Percentiles rank a stretch among this genome's conserved stretches.
phyloP scores from a whole-genome alignment of 2,329 filamentous ascomycete genomes.

The Neofusicoccum cordaticola region DNA sequence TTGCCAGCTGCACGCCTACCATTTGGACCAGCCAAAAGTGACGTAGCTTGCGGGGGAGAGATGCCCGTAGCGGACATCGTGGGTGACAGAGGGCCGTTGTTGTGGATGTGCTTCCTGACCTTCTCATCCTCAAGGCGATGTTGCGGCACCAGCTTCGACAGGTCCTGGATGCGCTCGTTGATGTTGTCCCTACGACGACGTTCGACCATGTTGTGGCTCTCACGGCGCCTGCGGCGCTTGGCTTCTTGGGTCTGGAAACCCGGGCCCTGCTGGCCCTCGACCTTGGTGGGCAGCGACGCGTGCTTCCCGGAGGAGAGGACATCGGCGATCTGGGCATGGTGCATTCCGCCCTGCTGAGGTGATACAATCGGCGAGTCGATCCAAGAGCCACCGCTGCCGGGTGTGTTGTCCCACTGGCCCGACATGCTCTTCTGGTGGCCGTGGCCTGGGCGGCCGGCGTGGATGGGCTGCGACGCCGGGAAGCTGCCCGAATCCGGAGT shows the following conservation, averaged over 20 bases:
- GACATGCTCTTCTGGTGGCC: slow-evolving; percentile 74
- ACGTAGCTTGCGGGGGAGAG: slow-evolving; percentile 75
- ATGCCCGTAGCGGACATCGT: slow-evolving; percentile 69
- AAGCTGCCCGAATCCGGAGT: slow-evolving; percentile 71
- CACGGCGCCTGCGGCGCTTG: slow-evolving; percentile 84
- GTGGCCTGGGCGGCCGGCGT: slow-evolving; percentile 50
- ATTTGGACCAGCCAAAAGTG: slow-evolving; percentile 79
- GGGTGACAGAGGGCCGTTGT: slow-evolving; percentile 84
- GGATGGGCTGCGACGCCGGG: slow-evolving; percentile 69
- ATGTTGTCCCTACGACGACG: slow-evolving; percentile 94
- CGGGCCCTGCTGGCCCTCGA: slow-evolving; percentile 47
- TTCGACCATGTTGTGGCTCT: slow-evolving; percentile 96
- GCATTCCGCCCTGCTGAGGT: slow-evolving; percentile 65
- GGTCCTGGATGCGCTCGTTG: slow-evolving; percentile 95
- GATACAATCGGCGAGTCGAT: slow-evolving; percentile 87
- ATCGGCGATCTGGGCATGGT: slow-evolving; percentile 78
- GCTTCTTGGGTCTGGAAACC: slow-evolving; percentile 81
- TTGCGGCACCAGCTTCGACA: slow-evolving; percentile 86
- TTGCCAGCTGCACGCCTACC: slow-evolving; percentile 78
- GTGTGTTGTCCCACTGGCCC: slow-evolving; percentile 87
- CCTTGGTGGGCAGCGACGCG: slow-evolving; percentile 85
- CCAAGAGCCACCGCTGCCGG: slow-evolving; percentile 79
- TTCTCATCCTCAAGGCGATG: slow-evolving; percentile 97
- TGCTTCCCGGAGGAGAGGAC: slow-evolving; percentile 80
- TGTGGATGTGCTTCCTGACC: slow-evolving; percentile 89